Base-by-base conservation (phyloP, 1,284 basidiomycete genomes). In the Ustilago loliicola region DNA sequence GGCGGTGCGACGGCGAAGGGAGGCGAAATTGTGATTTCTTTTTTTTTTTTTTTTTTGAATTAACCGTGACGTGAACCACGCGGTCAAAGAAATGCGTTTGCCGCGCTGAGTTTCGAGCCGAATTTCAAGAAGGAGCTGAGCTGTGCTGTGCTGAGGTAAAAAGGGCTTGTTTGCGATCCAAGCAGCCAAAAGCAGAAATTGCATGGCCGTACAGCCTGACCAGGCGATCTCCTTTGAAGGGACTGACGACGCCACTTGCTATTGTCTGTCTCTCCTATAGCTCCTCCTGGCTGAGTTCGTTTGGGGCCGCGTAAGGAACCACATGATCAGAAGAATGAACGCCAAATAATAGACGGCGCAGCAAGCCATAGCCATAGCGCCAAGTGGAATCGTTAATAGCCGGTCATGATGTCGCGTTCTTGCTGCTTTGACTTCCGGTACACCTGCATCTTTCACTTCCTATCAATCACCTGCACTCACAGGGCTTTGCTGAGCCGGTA, bases 1-100 rank as follows among this genome's bases (percentile, higher is more conserved):
- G 52, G 32, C 52, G 52, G 52, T 23, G 36, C 36, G n/a, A 54
- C 45, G 45, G 45, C 11, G 45, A 47, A 21, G n/a, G 21, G 45
- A 47, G 45, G 45, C n/a, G 45, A 47, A 47, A 21, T 42, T 8
- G 40, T 38, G 36, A 38, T 9, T 9, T n/a, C n/a, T n/a, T 15
- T 10, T 8, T 38, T 15, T 50, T 11, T 27, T 27, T 50, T 50
- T 9, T 15, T 25, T 27, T 29, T 50, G 45, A 50, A 50, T 15
- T 50, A 50, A 13, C 27, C 48, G 48, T 15, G n/a, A 17, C 9
- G 27, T 21, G 15, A 11, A 50, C 48, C 48, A 9, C 48, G 48
- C 48, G 48, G 48, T 50, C 42, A 45, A 40, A 40, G 1, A 19
- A 40, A 40, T 15, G 7, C 7, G 45, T 48, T 48, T 48, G 48